Percentiles rank a stretch among this genome's conserved stretches.
Conservation (phyloP, 2,329 filamentous ascomycete species). For the Penicillium sp. region DNA sequence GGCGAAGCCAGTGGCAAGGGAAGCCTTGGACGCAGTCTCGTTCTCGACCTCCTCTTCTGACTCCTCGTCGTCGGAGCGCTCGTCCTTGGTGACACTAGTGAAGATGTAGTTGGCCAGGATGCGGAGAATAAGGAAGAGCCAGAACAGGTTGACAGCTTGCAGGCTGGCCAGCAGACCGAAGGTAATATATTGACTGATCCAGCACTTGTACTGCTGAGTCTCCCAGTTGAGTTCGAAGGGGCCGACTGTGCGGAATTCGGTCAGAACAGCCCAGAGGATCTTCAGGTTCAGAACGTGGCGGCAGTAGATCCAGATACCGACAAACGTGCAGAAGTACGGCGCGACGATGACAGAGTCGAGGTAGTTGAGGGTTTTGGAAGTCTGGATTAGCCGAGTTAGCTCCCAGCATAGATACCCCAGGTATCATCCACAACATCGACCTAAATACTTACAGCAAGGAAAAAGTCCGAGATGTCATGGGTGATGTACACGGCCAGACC, state of each 20-base stretch:
- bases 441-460: slow-evolving; percentile 69
- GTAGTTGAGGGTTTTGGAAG: slow-evolving; percentile 91
- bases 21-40: slow-evolving; percentile 24
- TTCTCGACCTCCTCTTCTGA: slow-evolving; percentile 38
- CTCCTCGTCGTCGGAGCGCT: slow-evolving; percentile 49
- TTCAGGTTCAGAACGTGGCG: slow-evolving; percentile 68
- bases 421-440: neutral
- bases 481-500: slow-evolving; percentile 92
- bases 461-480: slow-evolving; percentile 93
- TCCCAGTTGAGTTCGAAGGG: slow-evolving; percentile 53
- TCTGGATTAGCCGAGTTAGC: slow-evolving; percentile 57
- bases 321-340: slow-evolving; percentile 83
- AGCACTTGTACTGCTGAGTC: slow-evolving; percentile 52
- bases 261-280: slow-evolving; percentile 50
- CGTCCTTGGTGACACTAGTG: slow-evolving; percentile 42
- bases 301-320: slow-evolving; percentile 82
- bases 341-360: slow-evolving; percentile 75
- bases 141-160: slow-evolving; percentile 50
- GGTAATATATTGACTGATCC: slow-evolving; percentile 51
- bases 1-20: slow-evolving; percentile 31
- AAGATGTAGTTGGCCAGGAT: slow-evolving; percentile 47
- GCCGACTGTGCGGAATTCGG: slow-evolving; percentile 50
- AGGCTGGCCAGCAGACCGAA: slow-evolving; percentile 47
- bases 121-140: slow-evolving; percentile 49
- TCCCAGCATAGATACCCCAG: neutral